These are phyloP conservation scores for Naematelia encephala DNA, from an alignment of 768 basidiomycete genomes.

Conservation along the genomic window DNA sequence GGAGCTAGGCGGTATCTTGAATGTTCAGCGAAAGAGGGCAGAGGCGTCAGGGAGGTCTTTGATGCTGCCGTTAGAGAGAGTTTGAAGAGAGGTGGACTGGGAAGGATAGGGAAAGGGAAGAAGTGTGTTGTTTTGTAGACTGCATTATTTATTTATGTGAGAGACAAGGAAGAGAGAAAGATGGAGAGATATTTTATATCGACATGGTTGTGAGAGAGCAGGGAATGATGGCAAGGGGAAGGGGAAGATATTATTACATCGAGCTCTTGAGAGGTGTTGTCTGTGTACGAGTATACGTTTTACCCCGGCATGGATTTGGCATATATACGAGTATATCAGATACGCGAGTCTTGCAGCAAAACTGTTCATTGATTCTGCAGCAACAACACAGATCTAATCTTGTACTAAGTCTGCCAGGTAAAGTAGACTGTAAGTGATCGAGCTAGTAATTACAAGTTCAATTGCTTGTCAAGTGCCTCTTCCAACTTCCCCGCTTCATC, in stretches of 20 bases:
- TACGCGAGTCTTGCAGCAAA: too few species aligned
- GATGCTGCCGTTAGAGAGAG: constrained; percentile 82
- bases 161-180: neutral
- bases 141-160: neutral
- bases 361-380: too few species aligned
- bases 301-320: neutral
- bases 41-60: constrained; percentile 88
- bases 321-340: too few species aligned
- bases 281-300: neutral
- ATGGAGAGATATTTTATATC: too few species aligned
- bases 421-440: too few species aligned
- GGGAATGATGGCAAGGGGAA: too few species aligned
- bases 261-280: neutral
- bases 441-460: neutral
- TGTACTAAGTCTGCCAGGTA: too few species aligned
- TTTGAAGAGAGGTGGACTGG: constrained; percentile 69
- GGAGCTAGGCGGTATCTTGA: constrained; percentile 83
- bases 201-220: too few species aligned
- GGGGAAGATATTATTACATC: neutral
- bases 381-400: too few species aligned
- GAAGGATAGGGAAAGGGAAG: constrained; percentile 65
- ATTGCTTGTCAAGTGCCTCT: neutral
- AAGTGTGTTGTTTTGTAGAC: constrained; percentile 64
- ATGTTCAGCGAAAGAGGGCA: constrained; percentile 89
- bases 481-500: constrained; percentile 9